Evolutionary conservation across 2,329 filamentous ascomycete genomes (phyloP), one percentile per base, ranked within the genome.

Genomic region (Trichoderma sp.): DNA sequence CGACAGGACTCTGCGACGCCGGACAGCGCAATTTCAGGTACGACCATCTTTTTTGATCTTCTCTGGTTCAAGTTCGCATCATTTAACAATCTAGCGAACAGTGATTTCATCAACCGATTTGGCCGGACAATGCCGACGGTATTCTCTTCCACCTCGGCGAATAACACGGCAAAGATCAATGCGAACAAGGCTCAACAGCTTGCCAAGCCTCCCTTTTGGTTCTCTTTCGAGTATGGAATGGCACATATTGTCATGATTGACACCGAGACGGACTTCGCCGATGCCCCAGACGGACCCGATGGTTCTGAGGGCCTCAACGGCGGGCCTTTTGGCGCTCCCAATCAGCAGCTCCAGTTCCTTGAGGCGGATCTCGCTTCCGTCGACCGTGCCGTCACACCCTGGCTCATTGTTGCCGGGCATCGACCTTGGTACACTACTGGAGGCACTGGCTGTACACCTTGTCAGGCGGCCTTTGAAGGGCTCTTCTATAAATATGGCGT

Each of bases 21-120:
- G 85, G 85, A 6, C 85, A 88, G 71, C 81, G 78, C 68, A 88
- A 88, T 73, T 88, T 87, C 72, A 87, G 84, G 4, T 52, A 52
- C 30, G 5, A 34, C 10, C 30, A 34, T 34, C 7, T 2, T 5
- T 7, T 15, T 12, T 3, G 50, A 1, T 12, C 34, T 19, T n/a
- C 30, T 52, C 17, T 21, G 0, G 12, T 19, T 1, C n/a, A 34
- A 4, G 7, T 7, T n/a, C 7, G 6, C 9, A 19, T 52, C n/a
- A 24, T 24, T 24, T 52, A 24, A 52, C 50, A 14, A 4, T 21
- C 19, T 3, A n/a, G 9, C 1, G 17, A 5, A 5, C n/a, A 52
- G 50, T n/a, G 85, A 85, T 66, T 87, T 84, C 73, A 79, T 82
- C 77, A 81, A 80, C 67, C 81, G 84, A 30, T 87, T 84, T 70